Base-by-base conservation (phyloP, 352 stramenopile species). In the Phytophthora chlamydospora region DNA sequence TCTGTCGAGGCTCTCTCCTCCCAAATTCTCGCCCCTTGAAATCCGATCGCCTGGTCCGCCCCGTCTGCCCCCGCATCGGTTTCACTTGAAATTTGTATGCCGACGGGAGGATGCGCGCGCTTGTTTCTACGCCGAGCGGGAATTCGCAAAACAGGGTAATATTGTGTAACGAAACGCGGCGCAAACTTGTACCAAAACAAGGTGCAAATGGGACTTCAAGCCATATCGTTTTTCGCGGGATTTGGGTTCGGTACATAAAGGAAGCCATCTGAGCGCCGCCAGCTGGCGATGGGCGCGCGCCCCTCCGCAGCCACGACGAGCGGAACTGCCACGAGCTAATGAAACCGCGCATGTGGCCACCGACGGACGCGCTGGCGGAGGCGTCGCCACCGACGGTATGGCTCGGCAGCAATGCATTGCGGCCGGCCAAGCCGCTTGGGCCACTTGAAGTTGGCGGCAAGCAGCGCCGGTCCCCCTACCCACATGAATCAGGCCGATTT, bases 1-100 rank as follows among this genome's bases (percentile, higher is more conserved):
- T 65, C 65, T 61, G 51, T 66, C 19, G 29, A 24, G 11, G 34
- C 60, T 63, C 59, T 64, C 54, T 65, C 45, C 54, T 65, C 50
- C 58, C 53, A 36, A 68, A 59, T 65, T 62, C 42, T 58, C 36
- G 29, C 29, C 58, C 58, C 58, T 36, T 27, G 19, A 12, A 75
- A 75, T 59, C 33, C 55, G 55, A 75, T 71, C 3, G 13, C 17
- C 50, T 71, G 61, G 56, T 71, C 41, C 3, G 31, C 14, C 56
- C 45, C 21, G 57, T 71, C 57, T 71, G 57, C 17, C 42, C 34
- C 43, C 12, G 13, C 3, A 17, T 16, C 48, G 58, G 58, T 58
- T 69, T 73, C 3, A 67, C 58, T 75, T 53, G 41, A 1, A 3
- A 3, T 62, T 72, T 53, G 62, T 75, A 75, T 59, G 42, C 1